Base-by-base conservation (phyloP, 2,329 filamentous ascomycete genomes). In the Magnaporthiopsis poae region DNA sequence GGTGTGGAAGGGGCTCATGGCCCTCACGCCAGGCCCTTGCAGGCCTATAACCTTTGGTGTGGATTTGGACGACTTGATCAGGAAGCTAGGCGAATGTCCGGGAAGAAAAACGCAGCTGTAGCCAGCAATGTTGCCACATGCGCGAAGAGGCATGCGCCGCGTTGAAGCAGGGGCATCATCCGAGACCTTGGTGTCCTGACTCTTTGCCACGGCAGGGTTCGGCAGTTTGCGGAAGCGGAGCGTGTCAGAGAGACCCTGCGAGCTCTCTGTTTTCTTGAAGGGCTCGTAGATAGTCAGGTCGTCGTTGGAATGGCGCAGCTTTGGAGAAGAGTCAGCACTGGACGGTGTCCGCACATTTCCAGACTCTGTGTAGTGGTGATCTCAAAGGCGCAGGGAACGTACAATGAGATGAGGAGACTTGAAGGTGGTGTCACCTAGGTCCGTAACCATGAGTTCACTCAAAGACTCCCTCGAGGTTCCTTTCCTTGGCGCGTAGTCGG, bases 201-300 rank as follows among this genome's bases (percentile, higher is more conserved):
- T 77, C 64, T 84, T 87, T 11, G 91, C 89, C 61, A 93, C 77
- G 36, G 84, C 81, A 21, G 87, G 80, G 71, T 94, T 92, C 0
- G 86, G 77, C 0, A 90, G 78, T 75, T 96, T 96, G 66, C 89
- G 82, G 76, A 96, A 96, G 66, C 87, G 85, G 13, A 97, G 79
- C 9, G 82, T 84, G 31, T 80, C 78, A 0, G 83, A 79, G 70
- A 88, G 82, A 7, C 81, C 76, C 35, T 77, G 70, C 9, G 73
- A 71, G n/a, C 72, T 74, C 66, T 75, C 75, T 35, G 73, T 74
- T 59, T 74, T 77, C 60, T 85, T 82, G 71, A 92, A 89, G 1
- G 94, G 92, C 74, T 95, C 88, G 74, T 98, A 99, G 62, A 98
- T 84, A 13, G 90, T 89, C 46, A 98, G 79, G 73, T 98, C 93